Conservation (phyloP, 805 yeast species). For the Lipomyces yamadae region DNA sequence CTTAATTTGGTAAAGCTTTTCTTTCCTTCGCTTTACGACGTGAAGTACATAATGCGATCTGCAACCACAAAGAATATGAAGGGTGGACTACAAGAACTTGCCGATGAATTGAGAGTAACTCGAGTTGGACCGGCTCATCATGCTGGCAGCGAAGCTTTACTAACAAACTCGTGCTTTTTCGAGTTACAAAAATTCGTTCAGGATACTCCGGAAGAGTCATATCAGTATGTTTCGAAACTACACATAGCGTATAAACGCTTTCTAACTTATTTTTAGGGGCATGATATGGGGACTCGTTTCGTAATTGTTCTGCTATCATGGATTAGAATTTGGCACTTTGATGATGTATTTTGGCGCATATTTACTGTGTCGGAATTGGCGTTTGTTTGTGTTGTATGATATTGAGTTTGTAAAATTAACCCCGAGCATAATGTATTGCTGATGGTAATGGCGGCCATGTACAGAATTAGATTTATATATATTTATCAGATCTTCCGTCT, state of each 20-base stretch:
- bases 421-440: background rate
- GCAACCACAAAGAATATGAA: conserved; percentile 40
- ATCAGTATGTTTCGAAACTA: conserved; percentile 14
- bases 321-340: background rate
- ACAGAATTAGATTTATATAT: background rate
- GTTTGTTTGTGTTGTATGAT: conserved; percentile 8
- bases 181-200: conserved; percentile 44
- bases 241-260: background rate
- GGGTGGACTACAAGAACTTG: conserved; percentile 48
- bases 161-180: conserved; percentile 52
- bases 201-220: conserved; percentile 27
- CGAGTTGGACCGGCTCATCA: conserved; percentile 46
- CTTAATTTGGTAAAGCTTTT: conserved; percentile 68
- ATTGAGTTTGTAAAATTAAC: background rate
- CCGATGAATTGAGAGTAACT: conserved; percentile 52
- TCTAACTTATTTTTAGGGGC: conserved; percentile 36
- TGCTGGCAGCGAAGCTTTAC: conserved; percentile 53
- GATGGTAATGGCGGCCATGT: background rate
- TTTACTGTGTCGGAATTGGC: background rate
- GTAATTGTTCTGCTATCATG: background rate
- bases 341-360: conserved; percentile 1
- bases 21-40: conserved; percentile 84
- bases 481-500: conserved; percentile 4
- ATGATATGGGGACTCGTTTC: conserved; percentile 49
- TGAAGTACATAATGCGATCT: conserved; percentile 58